Percentiles rank a stretch among this genome's conserved stretches.
phyloP scores from a whole-genome alignment of 768 basidiomycete genomes.

The Xerocomellus chrysenteron region DNA sequence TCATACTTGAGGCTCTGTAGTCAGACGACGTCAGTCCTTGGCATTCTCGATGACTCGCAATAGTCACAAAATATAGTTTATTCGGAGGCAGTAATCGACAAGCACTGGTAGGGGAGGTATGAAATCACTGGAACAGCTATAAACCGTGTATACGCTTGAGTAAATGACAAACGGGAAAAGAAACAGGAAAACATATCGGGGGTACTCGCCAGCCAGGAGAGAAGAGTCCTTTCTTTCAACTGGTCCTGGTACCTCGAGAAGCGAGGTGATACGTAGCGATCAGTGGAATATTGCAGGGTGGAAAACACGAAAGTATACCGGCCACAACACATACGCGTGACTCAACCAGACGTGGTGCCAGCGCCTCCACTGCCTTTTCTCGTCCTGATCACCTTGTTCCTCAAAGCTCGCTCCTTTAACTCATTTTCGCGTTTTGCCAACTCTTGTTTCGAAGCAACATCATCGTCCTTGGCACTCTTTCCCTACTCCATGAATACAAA shows the following conservation, averaged over 20 bases:
- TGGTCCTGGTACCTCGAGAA: slow-evolving; percentile 26
- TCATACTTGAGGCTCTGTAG: not conserved
- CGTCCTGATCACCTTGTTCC: slow-evolving; percentile 79
- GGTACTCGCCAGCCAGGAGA: slow-evolving; percentile 21
- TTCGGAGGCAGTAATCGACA: slow-evolving; percentile 23
- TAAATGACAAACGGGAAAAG: slow-evolving; percentile 4
- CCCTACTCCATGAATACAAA: slow-evolving; percentile 21
- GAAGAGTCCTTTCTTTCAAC: slow-evolving; percentile 17
- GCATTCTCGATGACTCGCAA: not conserved
- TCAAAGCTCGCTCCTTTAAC: slow-evolving; percentile 74
- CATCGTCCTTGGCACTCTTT: slow-evolving; percentile 5
- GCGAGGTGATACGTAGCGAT: slow-evolving; percentile 21
- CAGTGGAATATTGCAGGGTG: slow-evolving; percentile 16
- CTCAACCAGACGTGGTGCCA: slow-evolving; percentile 21
- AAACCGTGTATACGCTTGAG: slow-evolving; percentile 25
- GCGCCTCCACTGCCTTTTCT: slow-evolving; percentile 49
- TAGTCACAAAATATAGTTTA: slow-evolving; percentile 17
- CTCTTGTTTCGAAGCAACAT: slow-evolving; percentile 37
- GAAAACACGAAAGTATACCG: slow-evolving; percentile 23
- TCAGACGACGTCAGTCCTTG: not conserved
- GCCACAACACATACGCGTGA: slow-evolving; percentile 3
- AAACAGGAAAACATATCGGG: slow-evolving; percentile 18
- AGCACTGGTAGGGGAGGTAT: slow-evolving; percentile 10
- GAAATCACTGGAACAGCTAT: slow-evolving; percentile 17
- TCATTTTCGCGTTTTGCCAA: slow-evolving; percentile 74